Conservation (phyloP, 129 eudicot species). For the Oenanthe sinensis region DNA sequence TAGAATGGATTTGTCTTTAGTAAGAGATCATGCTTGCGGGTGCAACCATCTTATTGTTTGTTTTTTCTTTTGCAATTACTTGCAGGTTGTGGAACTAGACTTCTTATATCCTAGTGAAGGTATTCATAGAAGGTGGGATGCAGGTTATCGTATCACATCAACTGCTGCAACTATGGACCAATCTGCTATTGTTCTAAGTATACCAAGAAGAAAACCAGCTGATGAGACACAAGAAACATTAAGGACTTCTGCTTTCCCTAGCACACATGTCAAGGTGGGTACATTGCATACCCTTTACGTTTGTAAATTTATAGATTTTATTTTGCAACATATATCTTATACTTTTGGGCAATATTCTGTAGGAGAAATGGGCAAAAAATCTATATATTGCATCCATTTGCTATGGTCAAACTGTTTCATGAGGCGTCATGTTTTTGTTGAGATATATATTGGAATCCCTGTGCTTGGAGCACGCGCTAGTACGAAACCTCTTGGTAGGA, state of each 20-base stretch:
- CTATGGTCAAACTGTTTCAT: conserved; percentile 81
- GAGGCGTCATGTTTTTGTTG: conserved; percentile 19
- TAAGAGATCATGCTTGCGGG: neutral
- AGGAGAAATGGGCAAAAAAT: conserved; percentile 91
- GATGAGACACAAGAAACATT: conserved; percentile 85
- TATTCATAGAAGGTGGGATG: conserved; percentile 82
- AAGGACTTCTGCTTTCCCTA: conserved; percentile 76
- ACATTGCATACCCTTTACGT: neutral
- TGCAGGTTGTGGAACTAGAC: conserved; percentile 84
- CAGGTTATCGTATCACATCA: conserved; percentile 78
- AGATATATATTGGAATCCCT: neutral
- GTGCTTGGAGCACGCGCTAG: neutral
- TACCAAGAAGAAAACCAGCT: conserved; percentile 63
- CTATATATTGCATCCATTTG: conserved; percentile 79
- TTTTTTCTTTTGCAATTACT: conserved; percentile 2
- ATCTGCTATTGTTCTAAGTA: conserved; percentile 75
- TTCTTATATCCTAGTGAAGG: conserved; percentile 93
- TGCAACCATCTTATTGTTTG: neutral
- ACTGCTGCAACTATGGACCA: conserved; percentile 79
- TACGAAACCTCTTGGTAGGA: neutral
- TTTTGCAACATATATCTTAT: neutral
- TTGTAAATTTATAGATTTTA: neutral
- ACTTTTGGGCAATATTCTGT: conserved; percentile 25
- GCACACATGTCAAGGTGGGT: conserved; percentile 78
- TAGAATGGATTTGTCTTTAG: neutral